phyloP scores from a whole-genome alignment of 148 eudicot genomes.

The Nepenthes gracilis region DNA sequence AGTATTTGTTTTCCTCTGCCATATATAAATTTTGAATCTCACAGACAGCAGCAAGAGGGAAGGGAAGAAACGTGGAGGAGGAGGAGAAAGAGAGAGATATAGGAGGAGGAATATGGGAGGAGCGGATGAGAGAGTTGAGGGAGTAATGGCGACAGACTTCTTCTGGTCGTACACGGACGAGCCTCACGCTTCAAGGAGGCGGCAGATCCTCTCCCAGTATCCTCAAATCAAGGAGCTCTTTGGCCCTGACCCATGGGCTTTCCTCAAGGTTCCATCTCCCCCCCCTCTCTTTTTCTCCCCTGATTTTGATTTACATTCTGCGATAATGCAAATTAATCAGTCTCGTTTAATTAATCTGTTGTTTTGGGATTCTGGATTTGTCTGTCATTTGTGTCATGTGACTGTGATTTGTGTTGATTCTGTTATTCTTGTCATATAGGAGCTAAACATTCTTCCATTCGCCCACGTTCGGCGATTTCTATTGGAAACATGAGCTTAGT shows the following conservation, averaged over 20 bases:
- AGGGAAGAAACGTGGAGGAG: too few species aligned
- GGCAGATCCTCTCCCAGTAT: conserved; percentile 69
- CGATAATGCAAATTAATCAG: not conserved
- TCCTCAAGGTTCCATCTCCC: conserved; percentile 37
- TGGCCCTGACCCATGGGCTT: conserved; percentile 88
- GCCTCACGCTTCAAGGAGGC: conserved; percentile 78
- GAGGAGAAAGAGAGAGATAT: too few species aligned
- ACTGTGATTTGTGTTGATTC: not conserved
- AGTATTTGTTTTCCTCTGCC: too few species aligned
- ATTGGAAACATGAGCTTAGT: too few species aligned
- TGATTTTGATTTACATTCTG: not conserved
- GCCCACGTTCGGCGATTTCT: too few species aligned
- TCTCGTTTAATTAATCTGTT: too few species aligned
- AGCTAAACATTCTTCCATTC: too few species aligned
- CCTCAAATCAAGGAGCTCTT: conserved; percentile 81
- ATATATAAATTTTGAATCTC: not conserved
- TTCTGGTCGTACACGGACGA: conserved; percentile 96
- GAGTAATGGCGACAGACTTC: conserved; percentile 66
- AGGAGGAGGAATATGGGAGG: conserved; percentile 10
- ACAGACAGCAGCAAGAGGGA: not conserved
- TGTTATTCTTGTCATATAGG: too few species aligned
- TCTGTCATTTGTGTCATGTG: not conserved
- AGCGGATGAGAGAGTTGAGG: conserved; percentile 15
- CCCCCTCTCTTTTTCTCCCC: not conserved
- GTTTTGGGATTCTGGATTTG: too few species aligned